Evolutionary conservation across 2,329 filamentous ascomycete genomes (phyloP).

Genomic region (Grosmannia huntii): DNA sequence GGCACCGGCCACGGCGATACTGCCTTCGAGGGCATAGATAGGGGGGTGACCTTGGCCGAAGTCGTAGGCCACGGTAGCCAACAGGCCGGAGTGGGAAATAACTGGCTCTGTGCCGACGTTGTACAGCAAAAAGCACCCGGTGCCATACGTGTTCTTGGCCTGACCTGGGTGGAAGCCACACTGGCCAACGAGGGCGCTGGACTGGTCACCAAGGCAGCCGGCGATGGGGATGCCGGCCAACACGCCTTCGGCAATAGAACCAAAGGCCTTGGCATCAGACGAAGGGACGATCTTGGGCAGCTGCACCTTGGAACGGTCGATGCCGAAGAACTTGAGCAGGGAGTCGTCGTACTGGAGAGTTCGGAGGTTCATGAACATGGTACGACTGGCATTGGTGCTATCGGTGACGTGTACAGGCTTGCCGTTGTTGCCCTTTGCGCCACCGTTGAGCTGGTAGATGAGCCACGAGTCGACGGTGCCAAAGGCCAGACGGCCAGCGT

Average conservation of each 20-base stretch:
- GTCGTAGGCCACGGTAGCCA: slow-evolving; percentile 81
- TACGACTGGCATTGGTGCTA: slow-evolving; percentile 75
- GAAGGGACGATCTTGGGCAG: slow-evolving; percentile 78
- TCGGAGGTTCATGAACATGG: slow-evolving; percentile 87
- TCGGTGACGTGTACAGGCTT: slow-evolving; percentile 65
- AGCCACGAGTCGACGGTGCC: slow-evolving; percentile 86
- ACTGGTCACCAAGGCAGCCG: slow-evolving; percentile 81
- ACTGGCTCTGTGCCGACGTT: slow-evolving; percentile 79
- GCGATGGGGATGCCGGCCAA: slow-evolving; percentile 61
- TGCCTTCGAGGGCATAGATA: slow-evolving; percentile 73
- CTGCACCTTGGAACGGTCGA: slow-evolving; percentile 53
- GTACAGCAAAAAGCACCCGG: slow-evolving; percentile 79
- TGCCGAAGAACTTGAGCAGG: slow-evolving; percentile 65
- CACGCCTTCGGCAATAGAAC: slow-evolving; percentile 48
- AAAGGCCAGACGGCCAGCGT: slow-evolving; percentile 63
- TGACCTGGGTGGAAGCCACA: slow-evolving; percentile 70
- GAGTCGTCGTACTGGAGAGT: slow-evolving; percentile 68
- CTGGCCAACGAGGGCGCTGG: slow-evolving; percentile 73
- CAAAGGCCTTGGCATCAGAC: slow-evolving; percentile 61
- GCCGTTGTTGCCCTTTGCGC: slow-evolving; percentile 37
- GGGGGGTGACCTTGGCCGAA: slow-evolving; percentile 48
- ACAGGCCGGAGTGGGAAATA: slow-evolving; percentile 68
- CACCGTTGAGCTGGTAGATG: slow-evolving; percentile 71
- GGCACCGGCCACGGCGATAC: slow-evolving; percentile 70
- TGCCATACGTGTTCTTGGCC: slow-evolving; percentile 87